These are phyloP conservation scores for Karstenula rhodostoma DNA, from an alignment of 2,329 filamentous ascomycete species.

Conservation along the genomic window DNA sequence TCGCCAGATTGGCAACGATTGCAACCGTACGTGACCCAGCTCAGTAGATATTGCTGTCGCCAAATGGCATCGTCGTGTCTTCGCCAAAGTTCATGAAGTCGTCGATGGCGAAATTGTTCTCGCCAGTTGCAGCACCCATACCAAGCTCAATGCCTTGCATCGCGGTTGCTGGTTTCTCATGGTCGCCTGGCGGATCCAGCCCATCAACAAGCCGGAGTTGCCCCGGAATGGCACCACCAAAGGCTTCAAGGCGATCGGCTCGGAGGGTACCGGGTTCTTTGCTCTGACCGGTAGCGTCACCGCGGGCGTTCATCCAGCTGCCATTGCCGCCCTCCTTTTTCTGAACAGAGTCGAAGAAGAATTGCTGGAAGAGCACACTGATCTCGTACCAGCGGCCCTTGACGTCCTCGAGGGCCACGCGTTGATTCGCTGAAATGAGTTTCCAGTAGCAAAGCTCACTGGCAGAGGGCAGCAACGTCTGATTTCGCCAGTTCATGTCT, in stretches of 20 bases:
- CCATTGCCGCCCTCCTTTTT: constrained; percentile 54
- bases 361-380: constrained; percentile 54
- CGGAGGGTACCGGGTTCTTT: constrained; percentile 38
- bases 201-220: constrained; percentile 50
- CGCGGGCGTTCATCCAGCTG: constrained; percentile 58
- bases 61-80: constrained; percentile 19
- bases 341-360: constrained; percentile 44
- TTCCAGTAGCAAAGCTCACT: constrained; percentile 54
- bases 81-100: constrained; percentile 51
- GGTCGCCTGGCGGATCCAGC: constrained; percentile 41
- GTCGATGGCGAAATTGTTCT: constrained; percentile 28
- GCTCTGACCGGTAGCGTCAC: constrained; percentile 46
- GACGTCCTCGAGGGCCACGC: constrained; percentile 57
- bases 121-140: constrained; percentile 8
- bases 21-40: not conserved
- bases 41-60: constrained; percentile 9
- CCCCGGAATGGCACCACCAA: constrained; percentile 52
- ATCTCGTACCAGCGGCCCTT: constrained; percentile 70
- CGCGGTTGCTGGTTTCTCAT: constrained; percentile 14
- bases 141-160: constrained; percentile 18
- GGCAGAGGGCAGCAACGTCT: constrained; percentile 49
- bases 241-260: constrained; percentile 50
- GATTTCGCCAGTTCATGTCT: constrained; percentile 60
- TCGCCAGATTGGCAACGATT: too few species aligned
- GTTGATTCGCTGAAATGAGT: constrained; percentile 44